phyloP scores from a whole-genome alignment of 164 flowering plant species.

The Stephania yunnanensis region DNA sequence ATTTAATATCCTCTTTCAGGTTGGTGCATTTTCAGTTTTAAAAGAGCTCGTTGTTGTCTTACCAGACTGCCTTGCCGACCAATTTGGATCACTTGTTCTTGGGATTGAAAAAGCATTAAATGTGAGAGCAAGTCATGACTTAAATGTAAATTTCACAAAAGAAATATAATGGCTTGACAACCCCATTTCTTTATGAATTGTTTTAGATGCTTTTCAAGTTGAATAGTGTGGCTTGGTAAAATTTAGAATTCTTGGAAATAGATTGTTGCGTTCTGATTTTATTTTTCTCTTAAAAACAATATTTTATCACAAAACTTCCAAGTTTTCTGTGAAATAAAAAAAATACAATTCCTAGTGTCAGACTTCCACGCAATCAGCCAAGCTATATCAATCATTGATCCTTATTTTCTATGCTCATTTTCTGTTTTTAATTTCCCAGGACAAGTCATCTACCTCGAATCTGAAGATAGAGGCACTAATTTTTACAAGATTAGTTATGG shows the following conservation, averaged over 20 bases:
- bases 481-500: conserved; percentile 87
- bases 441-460: conserved; percentile 88
- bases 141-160: background rate
- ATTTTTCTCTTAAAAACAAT: background rate
- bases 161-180: background rate
- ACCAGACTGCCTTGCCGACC: conserved; percentile 94
- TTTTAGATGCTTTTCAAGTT: background rate
- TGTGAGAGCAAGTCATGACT: conserved; percentile 21
- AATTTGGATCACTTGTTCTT: conserved; percentile 84
- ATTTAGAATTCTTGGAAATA: background rate
- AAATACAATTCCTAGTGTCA: no score
- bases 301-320: background rate
- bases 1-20: conserved; percentile 40
- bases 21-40: conserved; percentile 93
- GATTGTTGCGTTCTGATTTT: background rate
- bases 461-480: conserved; percentile 91
- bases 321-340: background rate
- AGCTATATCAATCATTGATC: no score
- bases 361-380: no score
- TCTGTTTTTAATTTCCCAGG: conserved; percentile 34
- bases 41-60: conserved; percentile 94
- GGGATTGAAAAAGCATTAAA: conserved; percentile 91
- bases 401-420: background rate
- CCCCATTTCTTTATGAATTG: background rate
- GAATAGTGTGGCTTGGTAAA: background rate